phyloP scores from a whole-genome alignment of 1,139 yeast genomes.

The Nakaseomyces uthaithaninus region DNA sequence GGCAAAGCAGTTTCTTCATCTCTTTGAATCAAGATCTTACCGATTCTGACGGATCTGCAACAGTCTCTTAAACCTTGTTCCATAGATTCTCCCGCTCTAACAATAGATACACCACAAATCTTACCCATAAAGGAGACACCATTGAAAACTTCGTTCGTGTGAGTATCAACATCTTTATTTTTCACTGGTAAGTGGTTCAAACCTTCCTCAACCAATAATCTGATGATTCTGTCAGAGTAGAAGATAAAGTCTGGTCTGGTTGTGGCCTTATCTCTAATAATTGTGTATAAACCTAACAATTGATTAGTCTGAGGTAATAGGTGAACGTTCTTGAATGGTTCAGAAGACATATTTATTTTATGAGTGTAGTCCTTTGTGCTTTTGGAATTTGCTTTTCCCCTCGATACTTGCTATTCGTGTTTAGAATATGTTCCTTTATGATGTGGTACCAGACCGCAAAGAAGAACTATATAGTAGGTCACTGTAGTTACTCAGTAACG shows the following conservation, averaged over 20 bases:
- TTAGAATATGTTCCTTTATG: neutral
- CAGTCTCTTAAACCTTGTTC: slow-evolving; percentile 97
- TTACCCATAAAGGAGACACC: slow-evolving; percentile 87
- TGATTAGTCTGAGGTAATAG: slow-evolving; percentile 85
- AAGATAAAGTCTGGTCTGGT: slow-evolving; percentile 87
- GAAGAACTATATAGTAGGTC: too few species aligned
- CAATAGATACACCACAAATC: slow-evolving; percentile 95
- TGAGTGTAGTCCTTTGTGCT: too few species aligned
- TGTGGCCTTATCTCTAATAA: slow-evolving; percentile 74
- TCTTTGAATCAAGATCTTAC: slow-evolving; percentile 91
- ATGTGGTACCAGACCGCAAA: neutral
- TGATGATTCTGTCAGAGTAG: slow-evolving; percentile 87
- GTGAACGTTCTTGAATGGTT: slow-evolving; percentile 46
- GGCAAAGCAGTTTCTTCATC: slow-evolving; percentile 88
- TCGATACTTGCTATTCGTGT: neutral
- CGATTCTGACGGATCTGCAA: slow-evolving; percentile 90
- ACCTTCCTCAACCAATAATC: slow-evolving; percentile 90
- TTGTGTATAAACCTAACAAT: slow-evolving; percentile 75
- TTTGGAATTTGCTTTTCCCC: neutral
- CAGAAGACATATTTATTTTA: slow-evolving; percentile 22
- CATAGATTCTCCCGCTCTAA: slow-evolving; percentile 98
- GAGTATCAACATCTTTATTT: slow-evolving; percentile 57
- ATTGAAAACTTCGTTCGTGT: slow-evolving; percentile 60
- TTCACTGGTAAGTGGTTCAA: slow-evolving; percentile 85
- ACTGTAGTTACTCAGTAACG: too few species aligned